Conservation (phyloP, 2,329 filamentous ascomycete species). For the Clonostachys sp. region DNA sequence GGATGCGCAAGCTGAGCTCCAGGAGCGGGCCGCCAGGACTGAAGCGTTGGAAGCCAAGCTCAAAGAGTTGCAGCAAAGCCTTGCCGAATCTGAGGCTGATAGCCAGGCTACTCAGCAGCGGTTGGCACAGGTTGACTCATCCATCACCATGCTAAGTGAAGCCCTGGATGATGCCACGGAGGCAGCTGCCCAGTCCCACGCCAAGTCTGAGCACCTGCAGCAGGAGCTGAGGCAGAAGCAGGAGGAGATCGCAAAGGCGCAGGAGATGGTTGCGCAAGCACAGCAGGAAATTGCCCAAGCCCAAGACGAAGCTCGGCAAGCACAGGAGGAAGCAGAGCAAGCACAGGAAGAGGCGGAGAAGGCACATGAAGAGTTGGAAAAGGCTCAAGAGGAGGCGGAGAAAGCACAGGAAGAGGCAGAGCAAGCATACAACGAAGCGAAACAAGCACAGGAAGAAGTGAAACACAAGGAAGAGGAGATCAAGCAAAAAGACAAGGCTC, state of each 20-base stretch:
- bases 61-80: slow-evolving; percentile 7
- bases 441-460: slow-evolving; percentile 16
- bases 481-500: slow-evolving; percentile 23
- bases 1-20: slow-evolving; percentile 9
- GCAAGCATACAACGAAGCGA: slow-evolving; percentile 12
- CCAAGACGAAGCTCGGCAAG: neutral
- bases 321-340: neutral
- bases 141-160: slow-evolving; percentile 15
- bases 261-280: slow-evolving; percentile 16
- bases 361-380: neutral
- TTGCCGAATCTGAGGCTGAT: slow-evolving; percentile 27
- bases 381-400: neutral
- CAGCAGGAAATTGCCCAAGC: slow-evolving; percentile 7
- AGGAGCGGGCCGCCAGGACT: slow-evolving; percentile 30
- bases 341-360: neutral
- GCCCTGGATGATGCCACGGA: slow-evolving; percentile 20
- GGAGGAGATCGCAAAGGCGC: slow-evolving; percentile 12
- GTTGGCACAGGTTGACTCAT: slow-evolving; percentile 19
- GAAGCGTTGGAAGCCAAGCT: slow-evolving; percentile 28
- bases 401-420: slow-evolving; percentile 5
- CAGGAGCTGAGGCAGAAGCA: slow-evolving; percentile 15
- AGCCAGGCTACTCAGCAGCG: slow-evolving; percentile 27
- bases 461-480: slow-evolving; percentile 18
- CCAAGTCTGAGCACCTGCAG: slow-evolving; percentile 15
- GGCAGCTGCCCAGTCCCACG: slow-evolving; percentile 17